Evolutionary conservation across 148 eudicot species (phyloP).

Genomic region (Fallopia convolvulus): DNA sequence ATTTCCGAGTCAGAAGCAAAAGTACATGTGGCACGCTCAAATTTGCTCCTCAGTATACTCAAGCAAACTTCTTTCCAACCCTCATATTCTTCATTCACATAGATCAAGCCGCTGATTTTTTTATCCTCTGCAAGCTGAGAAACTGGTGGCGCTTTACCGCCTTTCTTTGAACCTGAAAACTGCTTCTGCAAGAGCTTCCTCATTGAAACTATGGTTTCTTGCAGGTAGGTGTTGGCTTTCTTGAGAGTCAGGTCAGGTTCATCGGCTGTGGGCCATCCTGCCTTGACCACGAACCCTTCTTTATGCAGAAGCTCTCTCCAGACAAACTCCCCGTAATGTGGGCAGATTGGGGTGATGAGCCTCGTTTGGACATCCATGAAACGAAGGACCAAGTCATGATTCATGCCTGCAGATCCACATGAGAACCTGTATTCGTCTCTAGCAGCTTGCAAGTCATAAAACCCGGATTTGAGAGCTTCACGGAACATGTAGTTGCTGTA

Average conservation of each 20-base stretch:
- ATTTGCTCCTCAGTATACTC: slow-evolving; percentile 53
- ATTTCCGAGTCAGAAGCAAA: slow-evolving; percentile 77
- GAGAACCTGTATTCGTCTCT: slow-evolving; percentile 80
- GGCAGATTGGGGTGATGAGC: slow-evolving; percentile 81
- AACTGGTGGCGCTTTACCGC: slow-evolving; percentile 26
- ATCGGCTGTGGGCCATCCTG: slow-evolving; percentile 68
- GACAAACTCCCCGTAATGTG: slow-evolving; percentile 74
- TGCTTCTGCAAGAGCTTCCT: slow-evolving; percentile 83
- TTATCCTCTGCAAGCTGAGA: slow-evolving; percentile 36
- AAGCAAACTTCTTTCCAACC: slow-evolving; percentile 86
- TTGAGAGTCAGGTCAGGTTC: slow-evolving; percentile 64
- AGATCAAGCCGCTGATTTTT: slow-evolving; percentile 47
- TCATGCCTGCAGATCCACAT: slow-evolving; percentile 73
- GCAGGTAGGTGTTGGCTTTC: slow-evolving; percentile 70
- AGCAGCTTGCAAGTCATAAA: slow-evolving; percentile 83
- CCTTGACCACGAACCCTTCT: slow-evolving; percentile 62
- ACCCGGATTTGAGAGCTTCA: slow-evolving; percentile 78
- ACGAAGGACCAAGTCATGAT: slow-evolving; percentile 49
- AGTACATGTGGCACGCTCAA: slow-evolving; percentile 24
- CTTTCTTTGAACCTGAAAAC: slow-evolving; percentile 63
- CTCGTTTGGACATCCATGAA: slow-evolving; percentile 90
- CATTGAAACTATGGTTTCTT: slow-evolving; percentile 55
- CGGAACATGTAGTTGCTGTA: slow-evolving; percentile 61
- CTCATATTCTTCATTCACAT: slow-evolving; percentile 71
- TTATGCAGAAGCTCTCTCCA: slow-evolving; percentile 74